Evolutionary conservation across 2,329 filamentous ascomycete genomes (phyloP), one percentile per base, ranked within the genome.

Genomic region (Alternaria incomplexa): DNA sequence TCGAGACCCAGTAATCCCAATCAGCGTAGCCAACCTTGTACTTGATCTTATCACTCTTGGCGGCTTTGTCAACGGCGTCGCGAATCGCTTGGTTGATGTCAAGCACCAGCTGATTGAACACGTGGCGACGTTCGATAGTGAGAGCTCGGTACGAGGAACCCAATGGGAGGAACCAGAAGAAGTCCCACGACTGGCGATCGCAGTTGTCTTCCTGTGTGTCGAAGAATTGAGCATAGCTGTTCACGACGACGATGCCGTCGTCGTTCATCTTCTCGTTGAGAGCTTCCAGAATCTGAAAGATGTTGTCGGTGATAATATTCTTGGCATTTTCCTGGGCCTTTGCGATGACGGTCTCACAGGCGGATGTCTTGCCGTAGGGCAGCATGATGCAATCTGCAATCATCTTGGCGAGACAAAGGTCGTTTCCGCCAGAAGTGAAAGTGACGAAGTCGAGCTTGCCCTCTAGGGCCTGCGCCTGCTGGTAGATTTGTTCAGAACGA

Each of bases 251-350:
- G 9, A 56, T 56, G 11, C 51, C 58, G 8, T 56, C 51, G 2
- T 61, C 30, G 30, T 48, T 61, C 58, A 61, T 61, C 28, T 56
- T 61, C 26, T 61, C 58, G 23, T 56, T 11, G 11, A 61, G 58
- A 3, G 51, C 58, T 20, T 61, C 58, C 28, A 56, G 13, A 15
- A 61, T 56, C 44, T 61, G 43, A 10, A 10, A 17, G 44, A 61
- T 47, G 28, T 61, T 61, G 23, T 17, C 30, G 2, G 13, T 61
- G 30, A 56, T 61, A 3, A 61, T 56, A 4, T 28, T 11, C 30
- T 61, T 61, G 0, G 5, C 58, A 50, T 61, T 61, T 12, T 61
- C 51, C 4, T 61, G 51, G 12, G 58, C 58, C 25, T 56, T 61
- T n/a, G 28, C 51, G 10, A 56, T 56, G 30, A 61, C 51, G 6